Base-by-base conservation (phyloP, 805 yeast species). In the Wickerhamomyces bisporus region DNA sequence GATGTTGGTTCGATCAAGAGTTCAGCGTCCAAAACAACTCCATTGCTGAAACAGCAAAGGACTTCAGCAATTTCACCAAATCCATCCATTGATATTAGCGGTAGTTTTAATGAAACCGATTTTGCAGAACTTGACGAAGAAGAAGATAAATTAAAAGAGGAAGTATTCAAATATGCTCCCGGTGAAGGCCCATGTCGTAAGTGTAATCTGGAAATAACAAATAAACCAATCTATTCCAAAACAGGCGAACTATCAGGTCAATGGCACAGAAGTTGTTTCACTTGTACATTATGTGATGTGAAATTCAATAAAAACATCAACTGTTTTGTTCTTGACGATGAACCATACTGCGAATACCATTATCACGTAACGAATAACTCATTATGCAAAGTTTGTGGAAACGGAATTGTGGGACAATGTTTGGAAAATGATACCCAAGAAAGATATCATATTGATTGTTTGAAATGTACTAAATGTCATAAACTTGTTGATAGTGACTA, bases 211-310 rank as follows among this genome's bases (percentile, higher is more conserved):
- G 66, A 61, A n/a, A 79, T 89, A 23, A 45, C 47, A 1, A 69
- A 77, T 1, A 86, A 81, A 53, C 70, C 93, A 0, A 83, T 91
- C 15, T 83, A 79, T 61, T 86, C 96, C n/a, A 83, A 80, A 49
- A 85, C 84, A 39, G 84, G 57, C n/a, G 88, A 81, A 52, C 64
- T 84, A 32, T 74, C 86, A 2, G 98, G 97, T 0, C 91, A 88
- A 57, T 93, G 98, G 98, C 98, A 93, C 57, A 71, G 94, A 28
- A 61, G 69, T 13, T 93, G 98, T 57, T 91, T 93, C 66, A 65
- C 66, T 12, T 93, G 98, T 65, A 62, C 69, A 15, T 60, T 67
- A 11, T 91, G 98, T 64, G 61, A 60, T 8, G 54, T 68, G 2
- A 61, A 60, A 27, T 84, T 85, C 60, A 70, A 67, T 45, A 83